Percentiles rank a stretch among this genome's conserved stretches.
Evolutionary conservation across 192 early-diverging fungal species (phyloP).

Genomic region (Podila epicladia): DNA sequence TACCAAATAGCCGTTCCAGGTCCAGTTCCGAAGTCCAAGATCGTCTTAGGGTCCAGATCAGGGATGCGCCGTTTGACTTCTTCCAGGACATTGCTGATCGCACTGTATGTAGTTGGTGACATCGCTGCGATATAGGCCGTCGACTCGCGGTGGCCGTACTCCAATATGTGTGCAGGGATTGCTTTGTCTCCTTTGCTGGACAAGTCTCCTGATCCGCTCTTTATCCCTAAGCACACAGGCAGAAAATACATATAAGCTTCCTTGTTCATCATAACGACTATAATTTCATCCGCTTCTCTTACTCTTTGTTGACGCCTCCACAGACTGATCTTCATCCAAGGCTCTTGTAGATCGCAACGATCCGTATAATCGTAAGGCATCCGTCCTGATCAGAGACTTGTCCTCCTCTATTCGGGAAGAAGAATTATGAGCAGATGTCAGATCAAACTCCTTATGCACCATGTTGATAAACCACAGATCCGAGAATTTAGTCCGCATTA

Average conservation of each 20-base stretch:
- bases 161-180: conserved; percentile 67
- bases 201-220: conserved; percentile 24
- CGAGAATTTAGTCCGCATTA: background rate
- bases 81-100: conserved; percentile 70
- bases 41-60: conserved; percentile 61
- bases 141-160: conserved; percentile 77
- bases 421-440: background rate
- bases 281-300: background rate
- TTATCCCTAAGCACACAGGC: conserved; percentile 10
- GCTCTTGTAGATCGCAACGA: conserved; percentile 62
- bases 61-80: conserved; percentile 74
- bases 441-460: background rate
- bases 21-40: conserved; percentile 87
- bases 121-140: conserved; percentile 76
- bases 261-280: background rate
- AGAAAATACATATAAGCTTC: too few relatives aligned
- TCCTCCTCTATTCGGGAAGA: conserved; percentile 27
- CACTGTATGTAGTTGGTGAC: conserved; percentile 71
- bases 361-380: conserved; percentile 62
- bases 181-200: conserved; percentile 13
- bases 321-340: conserved; percentile 20
- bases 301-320: conserved; percentile 24
- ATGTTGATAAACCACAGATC: background rate
- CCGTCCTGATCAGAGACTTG: conserved; percentile 56
- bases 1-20: conserved; percentile 86